phyloP scores from a whole-genome alignment of 768 basidiomycete species.

The Russula earlei region DNA sequence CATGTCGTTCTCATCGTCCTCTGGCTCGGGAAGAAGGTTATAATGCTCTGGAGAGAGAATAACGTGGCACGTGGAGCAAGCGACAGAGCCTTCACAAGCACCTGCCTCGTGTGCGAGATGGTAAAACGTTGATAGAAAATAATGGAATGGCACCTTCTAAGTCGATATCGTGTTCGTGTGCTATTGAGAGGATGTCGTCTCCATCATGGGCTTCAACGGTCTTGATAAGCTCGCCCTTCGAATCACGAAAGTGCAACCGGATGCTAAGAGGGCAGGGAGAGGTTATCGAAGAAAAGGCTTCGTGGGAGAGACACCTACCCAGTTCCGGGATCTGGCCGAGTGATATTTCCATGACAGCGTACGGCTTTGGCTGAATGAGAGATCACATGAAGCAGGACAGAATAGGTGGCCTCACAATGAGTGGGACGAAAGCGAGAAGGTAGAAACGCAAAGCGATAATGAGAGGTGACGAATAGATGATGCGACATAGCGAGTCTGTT shows the following conservation, averaged over 20 bases:
- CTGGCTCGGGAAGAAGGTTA: conserved; percentile 83
- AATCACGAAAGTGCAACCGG: conserved; percentile 82
- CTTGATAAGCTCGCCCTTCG: conserved; percentile 74
- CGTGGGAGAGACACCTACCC: conserved; percentile 37
- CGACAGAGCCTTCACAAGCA: conserved; percentile 93
- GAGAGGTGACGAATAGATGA: neutral
- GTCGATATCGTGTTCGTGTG: conserved; percentile 94
- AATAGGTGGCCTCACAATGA: neutral
- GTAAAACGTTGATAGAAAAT: neutral
- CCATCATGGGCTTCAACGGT: conserved; percentile 91
- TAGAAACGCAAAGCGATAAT: neutral
- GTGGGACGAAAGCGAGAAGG: neutral
- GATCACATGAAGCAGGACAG: neutral
- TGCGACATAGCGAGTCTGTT: conserved; percentile 5
- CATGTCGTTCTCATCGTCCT: conserved; percentile 98
- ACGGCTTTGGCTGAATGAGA: conserved; percentile 15
- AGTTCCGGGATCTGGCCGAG: conserved; percentile 57
- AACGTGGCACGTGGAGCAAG: conserved; percentile 96
- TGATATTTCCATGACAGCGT: conserved; percentile 40
- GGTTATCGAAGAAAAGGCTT: neutral
- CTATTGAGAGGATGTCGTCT: conserved; percentile 83
- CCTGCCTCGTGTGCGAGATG: conserved; percentile 37
- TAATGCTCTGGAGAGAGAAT: conserved; percentile 76
- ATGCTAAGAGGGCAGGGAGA: conserved; percentile 41
- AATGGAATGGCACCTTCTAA: conserved; percentile 59